A percentile compares a stretch with the other conserved stretches of the same genome.
These are phyloP conservation scores for Lippia alba DNA, from an alignment of 305 asterid genomes.

Conservation along the genomic window DNA sequence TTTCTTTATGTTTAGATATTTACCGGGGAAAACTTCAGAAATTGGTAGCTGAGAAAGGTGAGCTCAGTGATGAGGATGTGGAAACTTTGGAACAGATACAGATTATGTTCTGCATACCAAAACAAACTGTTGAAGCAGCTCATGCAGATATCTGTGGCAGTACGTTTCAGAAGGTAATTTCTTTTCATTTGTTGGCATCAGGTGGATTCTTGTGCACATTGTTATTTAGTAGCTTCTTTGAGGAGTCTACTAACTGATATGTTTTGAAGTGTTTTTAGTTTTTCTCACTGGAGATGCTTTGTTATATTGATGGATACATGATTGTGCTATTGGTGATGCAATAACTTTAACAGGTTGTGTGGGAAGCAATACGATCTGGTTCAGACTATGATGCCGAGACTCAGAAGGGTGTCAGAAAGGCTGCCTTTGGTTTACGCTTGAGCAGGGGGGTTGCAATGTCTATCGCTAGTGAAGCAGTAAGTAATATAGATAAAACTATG, in stretches of 20 bases:
- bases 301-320: slow-evolving; percentile 25
- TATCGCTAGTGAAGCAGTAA: slow-evolving; percentile 91
- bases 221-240: neutral
- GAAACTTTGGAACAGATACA: slow-evolving; percentile 81
- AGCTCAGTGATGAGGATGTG: slow-evolving; percentile 86
- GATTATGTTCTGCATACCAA: slow-evolving; percentile 87
- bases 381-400: slow-evolving; percentile 76
- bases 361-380: slow-evolving; percentile 85
- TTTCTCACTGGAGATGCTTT: slow-evolving; percentile 15
- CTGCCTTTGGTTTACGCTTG: slow-evolving; percentile 93
- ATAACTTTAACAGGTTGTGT: slow-evolving; percentile 64
- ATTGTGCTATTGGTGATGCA: slow-evolving; percentile 26
- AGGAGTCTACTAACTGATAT: neutral
- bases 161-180: slow-evolving; percentile 74
- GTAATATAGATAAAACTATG: slow-evolving; percentile 51
- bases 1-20: slow-evolving; percentile 53
- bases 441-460: slow-evolving; percentile 89
- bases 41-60: slow-evolving; percentile 77
- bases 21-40: slow-evolving; percentile 89
- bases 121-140: slow-evolving; percentile 89
- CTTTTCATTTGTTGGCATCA: too few relatives aligned
- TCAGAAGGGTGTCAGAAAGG: slow-evolving; percentile 78
- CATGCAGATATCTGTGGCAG: slow-evolving; percentile 94
- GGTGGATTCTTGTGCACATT: too few relatives aligned
- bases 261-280: neutral